Base-by-base conservation (phyloP, 139 green algal genomes). In the Tetraselmis striata region DNA sequence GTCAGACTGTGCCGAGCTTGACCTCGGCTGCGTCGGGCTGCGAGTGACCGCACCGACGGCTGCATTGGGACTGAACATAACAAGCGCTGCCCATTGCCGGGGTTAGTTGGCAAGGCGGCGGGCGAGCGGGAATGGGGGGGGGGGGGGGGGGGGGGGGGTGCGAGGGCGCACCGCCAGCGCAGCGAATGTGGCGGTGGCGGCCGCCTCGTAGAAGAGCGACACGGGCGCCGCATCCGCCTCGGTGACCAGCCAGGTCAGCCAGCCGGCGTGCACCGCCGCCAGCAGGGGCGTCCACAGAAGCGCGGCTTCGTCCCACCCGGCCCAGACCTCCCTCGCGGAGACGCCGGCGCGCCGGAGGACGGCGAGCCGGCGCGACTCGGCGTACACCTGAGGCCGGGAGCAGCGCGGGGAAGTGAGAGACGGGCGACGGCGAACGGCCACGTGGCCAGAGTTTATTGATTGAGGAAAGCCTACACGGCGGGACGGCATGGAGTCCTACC, bases 321-420 rank as follows among this genome's bases (percentile, higher is more conserved):
- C 45, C 45, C 45, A 67, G 45, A 25, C 18, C 11, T 5, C 18
- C 11, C 45, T 5, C 45, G 45, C 45, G 45, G 45, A 67, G 45
- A 67, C 45, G 18, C 45, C 45, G 76, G 26, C 76, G 2, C 31
- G 80, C 59, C 79, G n/a, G 29, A 84, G 31, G 75, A 81, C 29
- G 11, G 75, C 24, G 30, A 79, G 2, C 23, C 30, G 1, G 1
- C n/a, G 0, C 22, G 75, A 30, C 24, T 31, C 29, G 2, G 26
- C 11, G 2, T 25, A 25, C 2, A 31, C 31, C 23, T 75, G 24
- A 58, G 77, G n/a, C 74, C 58, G 75, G 78, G 23, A 30, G 29
- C 27, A 83, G 80, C 80, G 59, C 77, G 28, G 22, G 59, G 22
- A 32, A 30, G 29, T 83, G 80, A 23, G n/a, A 59, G 79, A 82